Percentiles rank a stretch among this genome's conserved stretches.
Evolutionary conservation across 1,284 basidiomycete species (phyloP).

Genomic region (Papiliotrema laurentii): DNA sequence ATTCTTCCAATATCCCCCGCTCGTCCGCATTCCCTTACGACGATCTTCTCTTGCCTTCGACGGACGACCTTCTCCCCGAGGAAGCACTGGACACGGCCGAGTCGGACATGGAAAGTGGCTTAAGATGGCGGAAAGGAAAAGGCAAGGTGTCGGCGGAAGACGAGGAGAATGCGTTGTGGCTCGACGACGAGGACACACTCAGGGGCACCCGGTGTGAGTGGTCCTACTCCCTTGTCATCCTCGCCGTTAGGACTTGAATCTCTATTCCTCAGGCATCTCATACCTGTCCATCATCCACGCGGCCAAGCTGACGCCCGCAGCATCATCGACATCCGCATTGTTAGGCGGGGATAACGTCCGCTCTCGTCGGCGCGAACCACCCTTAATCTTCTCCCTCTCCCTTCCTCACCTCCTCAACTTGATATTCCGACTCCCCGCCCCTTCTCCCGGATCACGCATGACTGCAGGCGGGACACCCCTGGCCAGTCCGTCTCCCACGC

Average conservation of each 20-base stretch:
- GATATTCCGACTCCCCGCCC: constrained; percentile 28
- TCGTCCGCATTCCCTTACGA: constrained; percentile 30
- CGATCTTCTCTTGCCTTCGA: constrained; percentile 32
- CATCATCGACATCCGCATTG: background rate
- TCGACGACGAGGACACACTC: constrained; percentile 6
- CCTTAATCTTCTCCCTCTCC: constrained; percentile 33
- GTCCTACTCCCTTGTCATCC: no score
- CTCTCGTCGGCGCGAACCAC: constrained; percentile 20
- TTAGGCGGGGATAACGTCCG: background rate
- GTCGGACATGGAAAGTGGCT: constrained; percentile 15
- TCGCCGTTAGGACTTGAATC: no score
- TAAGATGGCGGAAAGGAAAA: constrained; percentile 5
- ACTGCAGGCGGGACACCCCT: constrained; percentile 33
- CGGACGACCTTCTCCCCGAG: constrained; percentile 6
- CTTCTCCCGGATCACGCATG: constrained; percentile 19
- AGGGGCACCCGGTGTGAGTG: no score
- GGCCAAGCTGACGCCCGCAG: background rate
- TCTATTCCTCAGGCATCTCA: no score
- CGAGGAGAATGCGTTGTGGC: constrained; percentile 8
- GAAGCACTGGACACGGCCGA: constrained; percentile 6
- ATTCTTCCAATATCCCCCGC: constrained; percentile 15
- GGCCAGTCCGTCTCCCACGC: constrained; percentile 16
- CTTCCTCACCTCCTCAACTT: constrained; percentile 26
- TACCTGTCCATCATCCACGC: no score
- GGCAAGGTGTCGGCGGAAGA: background rate